Percentiles rank a stretch among this genome's conserved stretches.
Conservation (phyloP, 768 basidiomycete species). For the Cystobasidium ongulense region DNA sequence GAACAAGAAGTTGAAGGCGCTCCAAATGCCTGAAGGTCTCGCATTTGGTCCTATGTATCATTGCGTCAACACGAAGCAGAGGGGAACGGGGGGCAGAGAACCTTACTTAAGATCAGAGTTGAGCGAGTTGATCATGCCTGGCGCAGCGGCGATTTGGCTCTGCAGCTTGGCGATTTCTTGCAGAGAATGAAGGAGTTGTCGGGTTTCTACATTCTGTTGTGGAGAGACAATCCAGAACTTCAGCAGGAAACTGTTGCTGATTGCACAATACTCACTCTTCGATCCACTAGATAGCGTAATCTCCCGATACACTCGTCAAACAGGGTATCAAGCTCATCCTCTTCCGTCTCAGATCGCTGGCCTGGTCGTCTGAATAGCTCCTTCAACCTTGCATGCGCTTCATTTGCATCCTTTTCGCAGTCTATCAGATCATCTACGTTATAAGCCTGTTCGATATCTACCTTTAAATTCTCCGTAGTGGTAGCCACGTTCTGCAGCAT, state of each 20-base stretch:
- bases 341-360: constrained; percentile 28
- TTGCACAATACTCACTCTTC: constrained; percentile 33
- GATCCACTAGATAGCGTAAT: constrained; percentile 39
- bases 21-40: constrained; percentile 86
- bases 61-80: neutral
- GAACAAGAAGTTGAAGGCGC: constrained; percentile 77
- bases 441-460: constrained; percentile 35
- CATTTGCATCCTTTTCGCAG: constrained; percentile 38
- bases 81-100: no score
- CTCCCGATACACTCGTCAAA: constrained; percentile 37
- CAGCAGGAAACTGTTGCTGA: neutral
- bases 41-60: constrained; percentile 37
- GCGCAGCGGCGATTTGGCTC: constrained; percentile 67
- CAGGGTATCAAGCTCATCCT: constrained; percentile 26
- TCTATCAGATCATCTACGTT: constrained; percentile 40
- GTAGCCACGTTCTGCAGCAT: constrained; percentile 31
- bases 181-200: constrained; percentile 53
- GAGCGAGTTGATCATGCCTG: constrained; percentile 56
- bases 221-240: neutral
- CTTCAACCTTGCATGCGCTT: constrained; percentile 31
- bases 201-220: constrained; percentile 48
- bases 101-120: constrained; percentile 48
- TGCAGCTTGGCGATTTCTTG: constrained; percentile 73
- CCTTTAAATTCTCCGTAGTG: constrained; percentile 32
- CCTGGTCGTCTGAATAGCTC: constrained; percentile 34